Evolutionary conservation across 78 protist species (phyloP).

Genomic region (Dictyostelium firmibasis): DNA sequence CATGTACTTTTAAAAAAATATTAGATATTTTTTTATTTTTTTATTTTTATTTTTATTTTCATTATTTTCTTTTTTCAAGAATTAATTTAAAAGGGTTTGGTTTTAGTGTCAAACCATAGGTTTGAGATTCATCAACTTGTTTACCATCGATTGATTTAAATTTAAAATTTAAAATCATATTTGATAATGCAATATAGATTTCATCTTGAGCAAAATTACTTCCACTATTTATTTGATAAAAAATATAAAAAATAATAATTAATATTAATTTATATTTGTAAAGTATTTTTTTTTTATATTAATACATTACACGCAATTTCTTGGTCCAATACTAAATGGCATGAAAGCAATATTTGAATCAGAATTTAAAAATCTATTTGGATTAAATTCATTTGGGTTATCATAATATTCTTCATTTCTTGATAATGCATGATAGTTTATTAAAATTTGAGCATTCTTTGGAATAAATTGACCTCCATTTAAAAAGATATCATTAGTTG

Average conservation of each 20-base stretch:
- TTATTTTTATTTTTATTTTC: background rate
- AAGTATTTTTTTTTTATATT: no score
- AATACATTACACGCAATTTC: slow-evolving; percentile 4
- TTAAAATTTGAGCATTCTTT: background rate
- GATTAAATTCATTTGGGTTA: slow-evolving; percentile 15
- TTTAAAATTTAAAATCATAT: background rate
- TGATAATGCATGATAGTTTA: background rate
- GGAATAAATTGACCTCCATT: slow-evolving; percentile 10
- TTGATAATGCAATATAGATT: slow-evolving; percentile 10
- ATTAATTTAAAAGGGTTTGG: slow-evolving; percentile 8
- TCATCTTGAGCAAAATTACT: background rate
- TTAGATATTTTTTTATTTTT: no score
- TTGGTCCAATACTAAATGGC: background rate
- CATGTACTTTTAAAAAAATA: no score
- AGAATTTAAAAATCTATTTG: slow-evolving; percentile 11
- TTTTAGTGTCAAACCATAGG: slow-evolving; percentile 25
- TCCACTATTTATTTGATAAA: background rate
- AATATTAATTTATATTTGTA: no score
- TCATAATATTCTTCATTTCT: background rate
- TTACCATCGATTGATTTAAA: background rate
- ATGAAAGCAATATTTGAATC: background rate
- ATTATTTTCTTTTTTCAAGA: background rate
- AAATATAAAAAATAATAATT: no score
- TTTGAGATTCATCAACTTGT: background rate
- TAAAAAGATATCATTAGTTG: background rate